phyloP scores from a whole-genome alignment of 2,329 filamentous ascomycete species.

The Ophiostoma pallidulum region DNA sequence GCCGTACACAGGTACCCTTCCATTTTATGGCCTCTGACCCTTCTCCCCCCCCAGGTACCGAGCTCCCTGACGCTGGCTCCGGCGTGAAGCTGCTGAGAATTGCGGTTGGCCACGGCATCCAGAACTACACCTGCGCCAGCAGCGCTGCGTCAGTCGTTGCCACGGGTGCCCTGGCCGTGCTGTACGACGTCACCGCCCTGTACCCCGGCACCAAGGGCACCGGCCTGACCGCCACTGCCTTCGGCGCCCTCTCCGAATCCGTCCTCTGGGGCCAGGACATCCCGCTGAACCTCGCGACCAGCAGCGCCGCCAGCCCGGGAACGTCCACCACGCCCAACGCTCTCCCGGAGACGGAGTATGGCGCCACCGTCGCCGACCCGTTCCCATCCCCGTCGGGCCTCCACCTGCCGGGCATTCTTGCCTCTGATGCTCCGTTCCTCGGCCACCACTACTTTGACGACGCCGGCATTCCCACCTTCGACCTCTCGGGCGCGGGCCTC shows the following conservation, averaged over 20 bases:
- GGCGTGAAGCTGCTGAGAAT: slow-evolving; percentile 41
- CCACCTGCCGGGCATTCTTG: slow-evolving; percentile 23
- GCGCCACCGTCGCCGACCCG: slow-evolving; percentile 36
- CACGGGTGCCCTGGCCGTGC: slow-evolving; percentile 47
- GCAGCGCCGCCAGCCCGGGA: slow-evolving; percentile 21
- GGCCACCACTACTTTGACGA: slow-evolving; percentile 61
- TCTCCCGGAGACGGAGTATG: slow-evolving; percentile 25
- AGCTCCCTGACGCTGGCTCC: slow-evolving; percentile 35
- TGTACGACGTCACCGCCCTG: slow-evolving; percentile 48
- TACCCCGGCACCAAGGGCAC: slow-evolving; percentile 35
- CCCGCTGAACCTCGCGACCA: slow-evolving; percentile 38
- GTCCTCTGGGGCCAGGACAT: slow-evolving; percentile 33
- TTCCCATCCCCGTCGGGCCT: slow-evolving; percentile 33
- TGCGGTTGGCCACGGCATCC: slow-evolving; percentile 53
- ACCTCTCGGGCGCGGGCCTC: slow-evolving; percentile 34
- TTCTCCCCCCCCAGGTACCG: slow-evolving; percentile 27
- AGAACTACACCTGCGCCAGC: slow-evolving; percentile 56
- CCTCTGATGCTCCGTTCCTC: slow-evolving; percentile 32
- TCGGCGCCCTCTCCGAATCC: slow-evolving; percentile 30
- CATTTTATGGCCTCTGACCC: no score
- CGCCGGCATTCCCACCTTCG: slow-evolving; percentile 47
- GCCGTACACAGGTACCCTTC: no score
- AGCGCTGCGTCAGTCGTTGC: slow-evolving; percentile 25
- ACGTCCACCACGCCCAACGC: slow-evolving; percentile 16
- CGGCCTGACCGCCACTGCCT: slow-evolving; percentile 31